A percentile compares a stretch with the other conserved stretches of the same genome.
These are phyloP conservation scores for Chrysosporium keratinophilum DNA, from an alignment of 2,329 filamentous ascomycete species.

Conservation along the genomic window DNA sequence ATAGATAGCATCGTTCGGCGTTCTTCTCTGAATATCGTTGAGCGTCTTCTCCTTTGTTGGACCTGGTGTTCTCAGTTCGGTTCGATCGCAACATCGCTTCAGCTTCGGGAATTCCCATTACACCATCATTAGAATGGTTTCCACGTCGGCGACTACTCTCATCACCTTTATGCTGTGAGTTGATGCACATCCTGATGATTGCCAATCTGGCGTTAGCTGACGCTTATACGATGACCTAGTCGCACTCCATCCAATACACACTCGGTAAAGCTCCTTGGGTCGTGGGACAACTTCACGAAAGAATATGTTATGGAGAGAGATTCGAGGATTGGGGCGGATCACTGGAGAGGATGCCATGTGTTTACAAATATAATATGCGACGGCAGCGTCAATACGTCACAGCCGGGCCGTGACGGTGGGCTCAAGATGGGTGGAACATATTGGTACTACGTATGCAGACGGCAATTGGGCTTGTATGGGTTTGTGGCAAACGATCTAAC, in stretches of 20 bases:
- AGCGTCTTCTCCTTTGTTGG: background rate
- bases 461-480: background rate
- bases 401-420: slow-evolving; percentile 58
- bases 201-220: slow-evolving; percentile 16
- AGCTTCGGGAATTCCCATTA: background rate
- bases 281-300: slow-evolving; percentile 86
- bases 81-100: background rate
- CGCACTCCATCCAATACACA: slow-evolving; percentile 32
- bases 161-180: slow-evolving; percentile 27
- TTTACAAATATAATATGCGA: slow-evolving; percentile 81
- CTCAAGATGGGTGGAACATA: slow-evolving; percentile 89
- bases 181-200: background rate
- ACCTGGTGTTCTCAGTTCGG: background rate
- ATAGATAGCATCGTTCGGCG: background rate
- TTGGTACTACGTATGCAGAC: slow-evolving; percentile 75
- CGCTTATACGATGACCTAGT: slow-evolving; percentile 16
- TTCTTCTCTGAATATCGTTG: slow-evolving; percentile 1
- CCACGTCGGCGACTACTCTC: slow-evolving; percentile 21
- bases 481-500: background rate
- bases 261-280: slow-evolving; percentile 73
- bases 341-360: slow-evolving; percentile 79
- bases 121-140: slow-evolving; percentile 1
- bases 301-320: slow-evolving; percentile 76
- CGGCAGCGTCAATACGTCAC: slow-evolving; percentile 48
- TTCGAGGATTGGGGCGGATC: slow-evolving; percentile 57